These are phyloP conservation scores for Trichoderma koningii DNA, from an alignment of 2,329 filamentous ascomycete genomes.

Conservation along the genomic window DNA sequence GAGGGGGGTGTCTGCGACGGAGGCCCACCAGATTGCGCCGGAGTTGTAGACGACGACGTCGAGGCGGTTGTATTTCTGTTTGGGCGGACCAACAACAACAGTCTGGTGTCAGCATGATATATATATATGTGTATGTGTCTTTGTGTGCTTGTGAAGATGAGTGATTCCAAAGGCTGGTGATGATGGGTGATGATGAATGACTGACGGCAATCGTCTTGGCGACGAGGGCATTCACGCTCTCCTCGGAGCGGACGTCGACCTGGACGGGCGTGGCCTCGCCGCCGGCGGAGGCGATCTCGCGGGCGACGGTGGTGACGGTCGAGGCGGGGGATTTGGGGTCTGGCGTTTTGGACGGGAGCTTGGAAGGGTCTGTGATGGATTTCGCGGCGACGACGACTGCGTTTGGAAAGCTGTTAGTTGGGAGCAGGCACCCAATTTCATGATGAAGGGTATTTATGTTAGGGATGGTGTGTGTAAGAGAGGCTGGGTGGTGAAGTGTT, in stretches of 20 bases:
- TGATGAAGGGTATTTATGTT: no score
- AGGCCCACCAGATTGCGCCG: slow-evolving; percentile 83
- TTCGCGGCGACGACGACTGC: slow-evolving; percentile 78
- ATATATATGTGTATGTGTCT: neutral
- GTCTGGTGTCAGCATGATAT: no score
- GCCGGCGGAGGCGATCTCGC: slow-evolving; percentile 68
- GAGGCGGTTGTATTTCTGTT: slow-evolving; percentile 59
- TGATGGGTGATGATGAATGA: neutral
- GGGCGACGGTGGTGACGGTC: slow-evolving; percentile 77
- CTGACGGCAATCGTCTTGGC: slow-evolving; percentile 52
- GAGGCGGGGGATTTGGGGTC: slow-evolving; percentile 73
- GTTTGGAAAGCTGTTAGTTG: neutral
- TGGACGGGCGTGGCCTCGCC: slow-evolving; percentile 65
- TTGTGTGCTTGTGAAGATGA: no score
- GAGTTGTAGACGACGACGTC: slow-evolving; percentile 82
- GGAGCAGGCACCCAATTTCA: no score
- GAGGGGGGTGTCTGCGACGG: slow-evolving; percentile 70
- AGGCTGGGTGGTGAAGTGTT: no score
- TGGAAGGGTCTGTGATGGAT: slow-evolving; percentile 64
- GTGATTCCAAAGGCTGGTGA: neutral
- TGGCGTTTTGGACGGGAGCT: slow-evolving; percentile 61
- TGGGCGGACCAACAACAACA: no score
- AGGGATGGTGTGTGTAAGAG: no score
- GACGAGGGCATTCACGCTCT: slow-evolving; percentile 63
- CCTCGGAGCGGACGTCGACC: slow-evolving; percentile 69